Conservation (phyloP, 306 rosid genomes). For the Ziziphus jujuba region DNA sequence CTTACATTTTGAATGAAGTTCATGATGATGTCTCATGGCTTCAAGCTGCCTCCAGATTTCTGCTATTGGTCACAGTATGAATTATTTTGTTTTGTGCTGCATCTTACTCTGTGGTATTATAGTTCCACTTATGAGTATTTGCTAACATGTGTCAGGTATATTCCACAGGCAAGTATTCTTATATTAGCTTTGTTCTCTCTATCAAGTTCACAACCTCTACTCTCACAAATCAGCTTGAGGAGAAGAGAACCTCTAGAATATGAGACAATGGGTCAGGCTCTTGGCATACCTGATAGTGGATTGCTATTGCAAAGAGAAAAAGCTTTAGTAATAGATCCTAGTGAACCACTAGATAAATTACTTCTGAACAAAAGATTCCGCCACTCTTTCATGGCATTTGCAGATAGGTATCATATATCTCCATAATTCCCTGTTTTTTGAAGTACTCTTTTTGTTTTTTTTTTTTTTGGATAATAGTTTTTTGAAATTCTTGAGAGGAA, state of each 20-base stretch:
- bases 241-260: conserved; percentile 64
- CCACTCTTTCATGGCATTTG: conserved; percentile 89
- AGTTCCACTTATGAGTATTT: conserved; percentile 18
- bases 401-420: conserved; percentile 66
- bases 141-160: conserved; percentile 30
- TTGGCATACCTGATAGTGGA: conserved; percentile 94
- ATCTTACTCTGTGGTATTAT: conserved; percentile 11
- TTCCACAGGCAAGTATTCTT: conserved; percentile 80
- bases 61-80: conserved; percentile 71
- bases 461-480: neutral
- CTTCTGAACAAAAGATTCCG: conserved; percentile 79
- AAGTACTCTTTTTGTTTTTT: neutral
- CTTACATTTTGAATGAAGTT: conserved; percentile 76
- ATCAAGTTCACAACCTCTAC: conserved; percentile 95
- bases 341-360: conserved; percentile 83
- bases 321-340: conserved; percentile 54
- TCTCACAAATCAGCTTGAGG: conserved; percentile 92
- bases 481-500: neutral
- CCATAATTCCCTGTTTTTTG: conserved; percentile 11
- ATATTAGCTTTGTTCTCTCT: conserved; percentile 78
- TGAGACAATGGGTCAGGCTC: conserved; percentile 91
- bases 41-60: conserved; percentile 83
- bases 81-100: conserved; percentile 8
- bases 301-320: conserved; percentile 56
- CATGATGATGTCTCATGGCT: conserved; percentile 82